Conservation (phyloP, 139 green algal genomes). For the Pseudopediastrum boryanum region DNA sequence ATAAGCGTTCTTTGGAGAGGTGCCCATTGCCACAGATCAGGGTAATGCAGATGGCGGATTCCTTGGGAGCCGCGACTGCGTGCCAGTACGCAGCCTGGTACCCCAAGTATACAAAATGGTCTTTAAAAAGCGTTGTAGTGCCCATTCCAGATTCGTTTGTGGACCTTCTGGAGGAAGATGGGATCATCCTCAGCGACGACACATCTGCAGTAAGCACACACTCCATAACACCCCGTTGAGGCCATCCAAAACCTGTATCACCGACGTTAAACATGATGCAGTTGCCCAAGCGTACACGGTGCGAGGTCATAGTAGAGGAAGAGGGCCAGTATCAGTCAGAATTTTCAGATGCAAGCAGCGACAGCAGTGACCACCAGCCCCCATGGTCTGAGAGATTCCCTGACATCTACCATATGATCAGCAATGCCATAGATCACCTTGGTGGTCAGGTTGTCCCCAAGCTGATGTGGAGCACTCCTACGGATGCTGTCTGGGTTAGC, state of each 20-base stretch:
- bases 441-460: conserved; percentile 86
- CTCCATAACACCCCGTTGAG: neutral
- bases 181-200: conserved; percentile 54
- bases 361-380: neutral
- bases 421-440: conserved; percentile 65
- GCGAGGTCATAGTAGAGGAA: neutral
- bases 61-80: too few species aligned
- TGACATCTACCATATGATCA: conserved; percentile 48
- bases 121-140: conserved; percentile 50
- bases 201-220: conserved; percentile 50
- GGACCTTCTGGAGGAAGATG: conserved; percentile 70
- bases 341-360: neutral
- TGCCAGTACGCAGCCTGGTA: conserved; percentile 68
- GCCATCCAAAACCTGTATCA: neutral
- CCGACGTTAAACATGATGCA: neutral
- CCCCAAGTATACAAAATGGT: conserved; percentile 32
- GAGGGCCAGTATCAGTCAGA: conserved; percentile 45
- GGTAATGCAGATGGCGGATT: too few species aligned
- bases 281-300: neutral
- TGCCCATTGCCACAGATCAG: too few species aligned
- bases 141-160: conserved; percentile 57
- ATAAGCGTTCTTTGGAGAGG: too few species aligned
- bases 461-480: conserved; percentile 92
- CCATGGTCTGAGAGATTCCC: conserved; percentile 37
- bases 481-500: conserved; percentile 87